Percentiles rank a stretch among this genome's conserved stretches.
Conservation (phyloP, 2,329 filamentous ascomycete species). For the Aspergillus unguis region DNA sequence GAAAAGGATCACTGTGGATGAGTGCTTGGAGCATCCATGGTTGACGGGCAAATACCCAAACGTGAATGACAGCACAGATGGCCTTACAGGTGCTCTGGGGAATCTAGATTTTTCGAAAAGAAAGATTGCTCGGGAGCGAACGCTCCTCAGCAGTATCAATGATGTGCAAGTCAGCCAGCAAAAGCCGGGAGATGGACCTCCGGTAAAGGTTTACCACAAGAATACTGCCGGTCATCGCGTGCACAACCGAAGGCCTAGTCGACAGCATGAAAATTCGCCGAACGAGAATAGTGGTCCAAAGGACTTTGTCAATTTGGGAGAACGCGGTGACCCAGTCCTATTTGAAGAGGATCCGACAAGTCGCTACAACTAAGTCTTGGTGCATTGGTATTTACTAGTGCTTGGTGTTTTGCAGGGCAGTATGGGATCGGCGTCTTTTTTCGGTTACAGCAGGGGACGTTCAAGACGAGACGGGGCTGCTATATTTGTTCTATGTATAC, state of each 20-base stretch:
- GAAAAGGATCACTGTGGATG: constrained; percentile 79
- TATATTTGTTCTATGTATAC: background rate
- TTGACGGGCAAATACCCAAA: constrained; percentile 60
- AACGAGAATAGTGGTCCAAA: constrained; percentile 63
- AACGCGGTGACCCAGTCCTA: constrained; percentile 76
- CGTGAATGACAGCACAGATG: constrained; percentile 83
- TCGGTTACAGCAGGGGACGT: background rate
- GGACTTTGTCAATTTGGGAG: constrained; percentile 82
- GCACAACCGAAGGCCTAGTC: constrained; percentile 39
- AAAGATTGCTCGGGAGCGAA: constrained; percentile 77
- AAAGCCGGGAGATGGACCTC: constrained; percentile 53
- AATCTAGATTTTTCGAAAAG: constrained; percentile 79
- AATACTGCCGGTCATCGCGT: constrained; percentile 54
- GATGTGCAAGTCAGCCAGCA: constrained; percentile 63
- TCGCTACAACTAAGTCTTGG: constrained; percentile 28
- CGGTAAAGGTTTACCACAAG: constrained; percentile 72
- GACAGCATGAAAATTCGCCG: constrained; percentile 59
- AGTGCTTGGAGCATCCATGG: constrained; percentile 91
- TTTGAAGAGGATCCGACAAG: constrained; percentile 61
- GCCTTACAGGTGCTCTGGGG: constrained; percentile 80
- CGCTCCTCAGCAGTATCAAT: constrained; percentile 77
- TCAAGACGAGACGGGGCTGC: background rate
- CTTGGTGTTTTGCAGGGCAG: background rate
- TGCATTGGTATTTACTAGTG: background rate
- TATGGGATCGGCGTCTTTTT: background rate